A percentile compares a stretch with the other conserved stretches of the same genome.
Conservation (phyloP, 2,329 filamentous ascomycete genomes). For the Rhinocladiella similis region DNA sequence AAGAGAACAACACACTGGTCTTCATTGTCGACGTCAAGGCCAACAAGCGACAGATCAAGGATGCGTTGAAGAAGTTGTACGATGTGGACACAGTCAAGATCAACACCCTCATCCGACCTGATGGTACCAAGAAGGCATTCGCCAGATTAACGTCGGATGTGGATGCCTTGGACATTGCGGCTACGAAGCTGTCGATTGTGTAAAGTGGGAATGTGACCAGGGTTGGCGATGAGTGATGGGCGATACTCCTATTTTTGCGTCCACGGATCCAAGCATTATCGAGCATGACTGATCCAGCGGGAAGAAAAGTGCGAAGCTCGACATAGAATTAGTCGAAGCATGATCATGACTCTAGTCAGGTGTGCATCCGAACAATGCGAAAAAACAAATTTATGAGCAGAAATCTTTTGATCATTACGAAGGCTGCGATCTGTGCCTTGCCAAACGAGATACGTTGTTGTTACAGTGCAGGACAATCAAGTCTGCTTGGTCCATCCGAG, state of each 20-base stretch:
- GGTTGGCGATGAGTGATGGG: conserved; percentile 18
- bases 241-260: conserved; percentile 47
- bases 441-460: not conserved
- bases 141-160: conserved; percentile 93
- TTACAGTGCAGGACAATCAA: not conserved
- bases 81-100: conserved; percentile 98
- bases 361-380: conserved; percentile 12
- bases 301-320: conserved; percentile 10
- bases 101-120: conserved; percentile 96
- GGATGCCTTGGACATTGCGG: conserved; percentile 97
- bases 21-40: conserved; percentile 97
- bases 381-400: conserved; percentile 19
- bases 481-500: not conserved
- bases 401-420: conserved; percentile 17
- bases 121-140: conserved; percentile 98
- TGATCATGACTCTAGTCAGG: conserved; percentile 30
- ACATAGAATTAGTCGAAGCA: conserved; percentile 40
- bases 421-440: not conserved
- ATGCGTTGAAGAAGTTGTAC: conserved; percentile 97
- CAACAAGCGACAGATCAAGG: conserved; percentile 99
- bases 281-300: conserved; percentile 34
- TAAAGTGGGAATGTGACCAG: conserved; percentile 48
- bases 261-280: conserved; percentile 35
- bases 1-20: conserved; percentile 99
- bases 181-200: conserved; percentile 97